Evolutionary conservation across 495 filamentous ascomycete genomes (phyloP).

Genomic region (Rostrohypoxylon terebratum): DNA sequence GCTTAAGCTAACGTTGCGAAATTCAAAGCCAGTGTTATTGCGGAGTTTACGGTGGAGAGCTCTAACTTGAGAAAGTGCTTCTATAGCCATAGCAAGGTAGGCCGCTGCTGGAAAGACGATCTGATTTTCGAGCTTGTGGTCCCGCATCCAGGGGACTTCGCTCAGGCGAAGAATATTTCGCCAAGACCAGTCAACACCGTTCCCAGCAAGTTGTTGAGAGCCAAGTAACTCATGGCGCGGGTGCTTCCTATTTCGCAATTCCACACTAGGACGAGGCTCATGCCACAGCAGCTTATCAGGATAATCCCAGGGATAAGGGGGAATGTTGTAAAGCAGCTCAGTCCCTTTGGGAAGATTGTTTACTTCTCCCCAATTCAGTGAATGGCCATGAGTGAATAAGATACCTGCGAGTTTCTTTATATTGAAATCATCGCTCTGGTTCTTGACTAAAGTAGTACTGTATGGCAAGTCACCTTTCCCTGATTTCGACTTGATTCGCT

Average conservation of each 20-base stretch:
- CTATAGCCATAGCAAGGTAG: slow-evolving; percentile 63
- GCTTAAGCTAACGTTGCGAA: slow-evolving; percentile 26
- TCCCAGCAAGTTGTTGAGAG: slow-evolving; percentile 16
- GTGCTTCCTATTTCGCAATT: slow-evolving; percentile 49
- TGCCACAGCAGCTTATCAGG: slow-evolving; percentile 45
- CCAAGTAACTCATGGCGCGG: slow-evolving; percentile 42
- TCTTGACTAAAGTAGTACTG: slow-evolving; percentile 27
- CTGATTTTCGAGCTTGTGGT: slow-evolving; percentile 55
- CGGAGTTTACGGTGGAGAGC: not conserved
- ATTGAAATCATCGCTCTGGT: not conserved
- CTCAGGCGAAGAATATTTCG: slow-evolving; percentile 33
- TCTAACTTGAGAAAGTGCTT: slow-evolving; percentile 56
- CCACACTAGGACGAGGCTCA: slow-evolving; percentile 52
- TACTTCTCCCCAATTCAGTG: slow-evolving; percentile 37
- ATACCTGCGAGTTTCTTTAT: slow-evolving; percentile 49
- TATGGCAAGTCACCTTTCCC: slow-evolving; percentile 20
- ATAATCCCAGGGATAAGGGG: slow-evolving; percentile 61
- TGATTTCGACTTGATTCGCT: slow-evolving; percentile 53
- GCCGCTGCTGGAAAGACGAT: slow-evolving; percentile 67
- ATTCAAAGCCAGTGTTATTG: slow-evolving; percentile 3
- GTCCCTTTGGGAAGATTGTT: slow-evolving; percentile 6
- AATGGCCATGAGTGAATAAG: slow-evolving; percentile 50
- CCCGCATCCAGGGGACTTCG: slow-evolving; percentile 59
- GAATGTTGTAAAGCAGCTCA: slow-evolving; percentile 41
- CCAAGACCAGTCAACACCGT: slow-evolving; percentile 39